Evolutionary conservation across 116 monocot species (phyloP).

Genomic region (Posidonia oceanica): DNA sequence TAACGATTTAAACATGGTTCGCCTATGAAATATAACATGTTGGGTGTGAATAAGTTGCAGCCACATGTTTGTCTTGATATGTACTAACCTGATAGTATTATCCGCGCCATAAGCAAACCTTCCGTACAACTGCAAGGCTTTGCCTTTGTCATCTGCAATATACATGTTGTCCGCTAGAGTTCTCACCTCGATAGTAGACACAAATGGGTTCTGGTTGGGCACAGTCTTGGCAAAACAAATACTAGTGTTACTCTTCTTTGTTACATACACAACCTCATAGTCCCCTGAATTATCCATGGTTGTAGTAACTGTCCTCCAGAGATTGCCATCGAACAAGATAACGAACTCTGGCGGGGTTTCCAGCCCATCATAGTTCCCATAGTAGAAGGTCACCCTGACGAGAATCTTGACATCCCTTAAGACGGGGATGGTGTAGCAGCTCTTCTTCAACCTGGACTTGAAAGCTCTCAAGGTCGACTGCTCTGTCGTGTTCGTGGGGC

Average conservation of each 20-base stretch:
- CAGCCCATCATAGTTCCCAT: constrained; percentile 30
- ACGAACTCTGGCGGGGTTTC: constrained; percentile 15
- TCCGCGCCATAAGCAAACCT: not conserved
- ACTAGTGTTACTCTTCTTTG: not conserved
- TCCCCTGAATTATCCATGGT: not conserved
- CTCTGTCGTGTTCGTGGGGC: no score
- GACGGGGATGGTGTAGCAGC: no score
- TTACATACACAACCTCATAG: not conserved
- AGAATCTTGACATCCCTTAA: constrained; percentile 1
- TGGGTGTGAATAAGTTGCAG: no score
- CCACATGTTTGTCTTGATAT: no score
- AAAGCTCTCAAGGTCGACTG: no score
- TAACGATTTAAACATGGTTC: no score
- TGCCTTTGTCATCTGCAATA: not conserved
- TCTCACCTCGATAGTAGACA: not conserved
- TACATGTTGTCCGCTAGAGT: not conserved
- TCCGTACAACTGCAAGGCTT: fast-evolving
- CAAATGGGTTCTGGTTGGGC: not conserved
- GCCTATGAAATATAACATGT: no score
- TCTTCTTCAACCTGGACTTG: no score
- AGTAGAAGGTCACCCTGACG: constrained; percentile 14
- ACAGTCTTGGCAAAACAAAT: not conserved
- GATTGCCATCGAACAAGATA: constrained; percentile 18
- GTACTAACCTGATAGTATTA: no score
- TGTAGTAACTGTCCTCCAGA: constrained; percentile 2